These are phyloP conservation scores for Tilletia walkeri DNA, from an alignment of 1,284 basidiomycete genomes.

Conservation along the genomic window DNA sequence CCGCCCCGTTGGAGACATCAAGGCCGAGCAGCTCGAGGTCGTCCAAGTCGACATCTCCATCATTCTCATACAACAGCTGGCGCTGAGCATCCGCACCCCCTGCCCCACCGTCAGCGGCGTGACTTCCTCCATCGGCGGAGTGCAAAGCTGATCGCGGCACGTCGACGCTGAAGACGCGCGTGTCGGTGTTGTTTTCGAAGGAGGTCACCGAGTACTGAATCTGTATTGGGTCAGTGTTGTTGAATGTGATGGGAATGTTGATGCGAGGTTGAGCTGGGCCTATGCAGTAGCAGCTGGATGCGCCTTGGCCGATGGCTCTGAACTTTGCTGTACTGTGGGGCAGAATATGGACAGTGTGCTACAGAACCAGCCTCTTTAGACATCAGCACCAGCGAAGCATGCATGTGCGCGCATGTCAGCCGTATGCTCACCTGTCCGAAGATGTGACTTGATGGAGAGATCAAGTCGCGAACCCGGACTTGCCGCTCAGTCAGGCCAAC, in stretches of 20 bases:
- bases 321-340: constrained; percentile 75
- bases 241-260: constrained; percentile 77
- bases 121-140: constrained; percentile 13
- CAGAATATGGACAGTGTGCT: constrained; percentile 81
- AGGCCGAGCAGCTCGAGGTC: constrained; percentile 32
- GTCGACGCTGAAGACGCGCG: constrained; percentile 72
- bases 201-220: constrained; percentile 75
- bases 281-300: constrained; percentile 65
- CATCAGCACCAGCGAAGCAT: neutral
- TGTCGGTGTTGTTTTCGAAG: constrained; percentile 61
- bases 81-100: constrained; percentile 25
- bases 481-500: constrained; percentile 54
- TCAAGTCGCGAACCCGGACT: constrained; percentile 56
- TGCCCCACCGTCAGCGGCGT: constrained; percentile 18
- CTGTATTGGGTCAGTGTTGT: constrained; percentile 77
- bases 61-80: constrained; percentile 27
- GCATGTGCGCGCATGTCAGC: neutral
- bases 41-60: constrained; percentile 19
- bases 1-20: constrained; percentile 24
- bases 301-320: constrained; percentile 65
- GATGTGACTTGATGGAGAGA: constrained; percentile 63
- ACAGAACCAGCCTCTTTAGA: neutral
- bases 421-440: constrained; percentile 63
- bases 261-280: constrained; percentile 62
- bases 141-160: constrained; percentile 55